A percentile compares a stretch with the other conserved stretches of the same genome.
phyloP scores from a whole-genome alignment of 23 red algal genomes.

The Cyanidium caldarium region DNA sequence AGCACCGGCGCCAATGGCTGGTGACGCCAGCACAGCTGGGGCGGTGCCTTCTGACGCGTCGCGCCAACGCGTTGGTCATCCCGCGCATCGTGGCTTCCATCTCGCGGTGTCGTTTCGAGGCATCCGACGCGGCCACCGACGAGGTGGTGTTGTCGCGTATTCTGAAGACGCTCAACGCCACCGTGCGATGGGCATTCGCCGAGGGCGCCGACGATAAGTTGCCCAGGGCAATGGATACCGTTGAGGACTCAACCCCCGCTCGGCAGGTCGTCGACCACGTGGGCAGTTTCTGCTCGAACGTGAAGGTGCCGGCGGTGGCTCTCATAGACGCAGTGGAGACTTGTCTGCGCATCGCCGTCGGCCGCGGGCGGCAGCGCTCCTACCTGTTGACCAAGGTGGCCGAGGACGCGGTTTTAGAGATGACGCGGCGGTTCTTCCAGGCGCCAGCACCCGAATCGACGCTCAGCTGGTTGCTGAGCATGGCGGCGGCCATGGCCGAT shows the following conservation, averaged over 20 bases:
- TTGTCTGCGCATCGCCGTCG: slow-evolving; percentile 27
- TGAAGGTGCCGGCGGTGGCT: slow-evolving; percentile 9
- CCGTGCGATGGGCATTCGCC: background rate
- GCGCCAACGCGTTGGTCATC: slow-evolving; percentile 20
- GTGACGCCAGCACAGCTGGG: too few relatives aligned
- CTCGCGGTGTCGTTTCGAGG: slow-evolving; percentile 38
- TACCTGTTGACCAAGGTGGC: slow-evolving; percentile 7
- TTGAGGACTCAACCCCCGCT: too few relatives aligned
- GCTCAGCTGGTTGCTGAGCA: slow-evolving; percentile 21
- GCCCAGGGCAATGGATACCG: too few relatives aligned
- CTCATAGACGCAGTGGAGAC: slow-evolving; percentile 25
- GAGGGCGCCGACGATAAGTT: background rate
- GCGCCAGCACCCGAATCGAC: background rate
- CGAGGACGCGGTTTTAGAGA: background rate
- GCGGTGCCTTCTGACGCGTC: background rate
- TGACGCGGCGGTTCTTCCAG: background rate
- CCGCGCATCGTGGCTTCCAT: slow-evolving; percentile 34
- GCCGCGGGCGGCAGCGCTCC: slow-evolving; percentile 27
- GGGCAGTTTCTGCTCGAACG: background rate
- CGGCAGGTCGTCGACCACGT: background rate
- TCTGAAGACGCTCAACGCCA: background rate
- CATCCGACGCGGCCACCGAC: slow-evolving; percentile 42
- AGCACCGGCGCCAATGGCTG: background rate
- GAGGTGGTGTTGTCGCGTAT: slow-evolving; percentile 56
- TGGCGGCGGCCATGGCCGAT: slow-evolving; percentile 21